These are phyloP conservation scores for Laetiporus sulphureus DNA, from an alignment of 1,284 basidiomycete species.

Conservation along the genomic window DNA sequence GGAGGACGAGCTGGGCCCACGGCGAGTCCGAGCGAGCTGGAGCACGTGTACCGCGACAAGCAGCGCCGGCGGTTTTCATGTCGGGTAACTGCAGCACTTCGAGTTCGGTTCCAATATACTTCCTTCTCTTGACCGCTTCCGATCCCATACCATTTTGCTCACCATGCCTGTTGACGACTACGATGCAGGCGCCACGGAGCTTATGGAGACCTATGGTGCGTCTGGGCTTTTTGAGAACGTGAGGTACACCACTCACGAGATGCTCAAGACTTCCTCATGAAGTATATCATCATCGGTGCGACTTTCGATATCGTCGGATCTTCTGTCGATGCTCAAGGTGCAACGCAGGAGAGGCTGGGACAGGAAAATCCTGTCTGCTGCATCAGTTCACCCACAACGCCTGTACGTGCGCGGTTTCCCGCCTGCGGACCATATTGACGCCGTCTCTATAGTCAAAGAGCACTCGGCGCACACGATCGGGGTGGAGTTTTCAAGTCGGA, in stretches of 20 bases:
- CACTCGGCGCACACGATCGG: conserved; percentile 98
- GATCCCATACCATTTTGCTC: conserved; percentile 5
- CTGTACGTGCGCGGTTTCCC: conserved; percentile 52
- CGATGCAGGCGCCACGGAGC: conserved; percentile 77
- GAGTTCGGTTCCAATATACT: background rate
- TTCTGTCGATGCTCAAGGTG: conserved; percentile 1
- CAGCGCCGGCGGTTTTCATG: no score
- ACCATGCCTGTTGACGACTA: conserved; percentile 40
- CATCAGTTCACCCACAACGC: conserved; percentile 95
- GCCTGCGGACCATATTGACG: background rate
- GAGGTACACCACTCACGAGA: conserved; percentile 4
- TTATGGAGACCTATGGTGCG: conserved; percentile 88
- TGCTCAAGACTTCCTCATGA: conserved; percentile 86
- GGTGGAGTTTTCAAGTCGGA: conserved; percentile 90
- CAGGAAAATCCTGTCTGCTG: conserved; percentile 93
- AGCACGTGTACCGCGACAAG: no score
- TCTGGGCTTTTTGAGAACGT: background rate
- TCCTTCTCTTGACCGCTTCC: background rate
- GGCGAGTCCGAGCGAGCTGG: no score
- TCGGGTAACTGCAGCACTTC: no score
- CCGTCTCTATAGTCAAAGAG: conserved; percentile 71
- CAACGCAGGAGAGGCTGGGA: conserved; percentile 84
- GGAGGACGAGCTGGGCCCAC: no score
- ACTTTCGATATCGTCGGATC: no score
- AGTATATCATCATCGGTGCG: conserved; percentile 92